Conservation (phyloP, 2,329 filamentous ascomycete genomes). For the Periconia macrospinosa region DNA sequence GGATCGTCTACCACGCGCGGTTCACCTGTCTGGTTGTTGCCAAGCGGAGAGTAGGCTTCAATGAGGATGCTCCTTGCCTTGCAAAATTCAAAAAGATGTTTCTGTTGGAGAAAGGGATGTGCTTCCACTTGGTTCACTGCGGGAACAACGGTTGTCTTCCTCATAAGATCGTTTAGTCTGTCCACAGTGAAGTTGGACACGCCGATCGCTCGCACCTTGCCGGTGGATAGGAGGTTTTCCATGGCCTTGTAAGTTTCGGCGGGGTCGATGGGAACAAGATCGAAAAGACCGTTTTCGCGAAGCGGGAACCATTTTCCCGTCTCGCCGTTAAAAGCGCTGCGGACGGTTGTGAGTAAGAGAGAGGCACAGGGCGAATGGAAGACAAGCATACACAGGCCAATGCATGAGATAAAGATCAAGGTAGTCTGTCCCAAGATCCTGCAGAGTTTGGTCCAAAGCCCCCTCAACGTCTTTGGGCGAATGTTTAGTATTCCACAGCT, state of each 20-base stretch:
- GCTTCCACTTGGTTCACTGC: constrained; percentile 81
- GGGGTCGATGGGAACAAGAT: constrained; percentile 74
- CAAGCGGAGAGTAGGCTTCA: constrained; percentile 73
- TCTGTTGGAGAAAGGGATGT: constrained; percentile 54
- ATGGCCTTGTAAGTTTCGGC: constrained; percentile 74
- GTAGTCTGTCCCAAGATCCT: constrained; percentile 64
- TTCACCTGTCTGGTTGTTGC: constrained; percentile 62
- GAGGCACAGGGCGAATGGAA: too few species aligned
- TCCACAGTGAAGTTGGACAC: constrained; percentile 81
- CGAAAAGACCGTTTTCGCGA: constrained; percentile 63
- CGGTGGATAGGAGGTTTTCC: constrained; percentile 66
- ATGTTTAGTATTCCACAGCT: constrained; percentile 78
- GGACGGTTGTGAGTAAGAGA: too few species aligned
- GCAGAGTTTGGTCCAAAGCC: constrained; percentile 61
- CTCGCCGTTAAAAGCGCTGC: constrained; percentile 18
- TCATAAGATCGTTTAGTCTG: constrained; percentile 71
- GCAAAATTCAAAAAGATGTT: constrained; percentile 66
- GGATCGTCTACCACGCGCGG: constrained; percentile 54
- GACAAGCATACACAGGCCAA: constrained; percentile 59
- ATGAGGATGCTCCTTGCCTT: constrained; percentile 70
- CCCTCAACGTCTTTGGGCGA: constrained; percentile 60
- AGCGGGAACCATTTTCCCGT: constrained; percentile 38
- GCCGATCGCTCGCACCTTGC: constrained; percentile 76
- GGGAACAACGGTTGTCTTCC: constrained; percentile 62
- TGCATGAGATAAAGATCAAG: constrained; percentile 71